A percentile compares a stretch with the other conserved stretches of the same genome.
These are phyloP conservation scores for Leishmania tropica DNA, from an alignment of 208 protist genomes.

Conservation along the genomic window DNA sequence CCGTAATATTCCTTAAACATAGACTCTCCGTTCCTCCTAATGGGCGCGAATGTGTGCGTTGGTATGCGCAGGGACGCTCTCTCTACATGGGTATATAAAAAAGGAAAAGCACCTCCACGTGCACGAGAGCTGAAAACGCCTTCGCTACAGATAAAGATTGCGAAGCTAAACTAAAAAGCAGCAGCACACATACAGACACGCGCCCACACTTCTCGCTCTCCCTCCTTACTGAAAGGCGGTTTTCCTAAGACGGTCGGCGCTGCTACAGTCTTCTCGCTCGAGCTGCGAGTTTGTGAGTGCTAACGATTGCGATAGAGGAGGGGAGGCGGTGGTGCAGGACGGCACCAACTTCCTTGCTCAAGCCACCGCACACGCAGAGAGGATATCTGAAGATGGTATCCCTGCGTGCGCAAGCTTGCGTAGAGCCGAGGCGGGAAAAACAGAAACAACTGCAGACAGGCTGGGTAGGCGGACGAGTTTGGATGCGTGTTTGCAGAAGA, in stretches of 20 bases:
- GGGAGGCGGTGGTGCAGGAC: neutral
- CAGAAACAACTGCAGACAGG: neutral
- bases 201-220: neutral
- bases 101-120: neutral
- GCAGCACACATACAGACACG: neutral
- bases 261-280: neutral
- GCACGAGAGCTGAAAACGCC: neutral
- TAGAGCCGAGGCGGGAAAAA: neutral
- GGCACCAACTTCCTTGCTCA: neutral
- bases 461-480: neutral
- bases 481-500: neutral
- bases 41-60: neutral
- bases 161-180: neutral
- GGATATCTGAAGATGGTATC: neutral
- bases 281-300: neutral
- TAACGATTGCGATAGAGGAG: neutral
- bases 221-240: neutral
- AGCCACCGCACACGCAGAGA: neutral
- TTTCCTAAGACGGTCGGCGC: neutral
- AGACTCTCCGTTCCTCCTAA: neutral
- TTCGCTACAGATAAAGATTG: neutral
- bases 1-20: neutral
- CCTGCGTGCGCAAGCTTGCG: neutral
- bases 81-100: neutral
- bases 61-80: neutral